Base-by-base conservation (phyloP, 495 filamentous ascomycete species). In the Gamarada debralockiae region DNA sequence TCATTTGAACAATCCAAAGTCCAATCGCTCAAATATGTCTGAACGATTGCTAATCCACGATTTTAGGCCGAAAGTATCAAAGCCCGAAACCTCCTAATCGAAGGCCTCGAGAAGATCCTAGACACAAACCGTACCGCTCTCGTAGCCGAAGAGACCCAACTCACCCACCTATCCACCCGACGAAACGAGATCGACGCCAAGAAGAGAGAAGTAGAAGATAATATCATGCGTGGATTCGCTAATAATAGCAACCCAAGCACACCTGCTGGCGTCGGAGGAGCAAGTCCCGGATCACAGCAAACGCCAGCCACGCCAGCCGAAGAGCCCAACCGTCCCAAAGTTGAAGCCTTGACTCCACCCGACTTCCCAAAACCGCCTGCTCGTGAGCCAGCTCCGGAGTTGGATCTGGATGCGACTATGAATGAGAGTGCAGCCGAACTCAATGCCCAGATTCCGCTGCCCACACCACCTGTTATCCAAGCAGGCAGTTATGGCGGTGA, bases 121-220 rank as follows among this genome's bases (percentile, higher is more conserved):
- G 78, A 82, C 18, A 80, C 77, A 20, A 90, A 93, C 65, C 81
- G 84, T n/a, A 72, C 76, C 0, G 81, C 83, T 2, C 69, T 96
- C 1, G 70, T 73, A 1, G 73, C 67, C 14, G 93, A 99, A 42
- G 80, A 93, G 58, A 64, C 71, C 4, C 71, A 85, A 10, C 72
- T 80, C 12, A 63, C 73, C 5, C 75, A 84, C 14, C 65, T 97
- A 14, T 63, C 70, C 6, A 73, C 71, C 15, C 81, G 84, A 41
- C 85, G 82, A 56, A 66, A 72, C 2, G 78, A 78, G 21, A 85
- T 88, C 0, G 93, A 96, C 57, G 60, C 67, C 2, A 87, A 86
- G 65, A 93, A 92, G 64, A 79, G 79, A 33, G 87, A 92, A 5
- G 90, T 99, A 8, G 93, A 99, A 68, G 80, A 90, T 55, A 83